Base-by-base conservation (phyloP, 148 eudicot species). In the Vaccinium darrowii region DNA sequence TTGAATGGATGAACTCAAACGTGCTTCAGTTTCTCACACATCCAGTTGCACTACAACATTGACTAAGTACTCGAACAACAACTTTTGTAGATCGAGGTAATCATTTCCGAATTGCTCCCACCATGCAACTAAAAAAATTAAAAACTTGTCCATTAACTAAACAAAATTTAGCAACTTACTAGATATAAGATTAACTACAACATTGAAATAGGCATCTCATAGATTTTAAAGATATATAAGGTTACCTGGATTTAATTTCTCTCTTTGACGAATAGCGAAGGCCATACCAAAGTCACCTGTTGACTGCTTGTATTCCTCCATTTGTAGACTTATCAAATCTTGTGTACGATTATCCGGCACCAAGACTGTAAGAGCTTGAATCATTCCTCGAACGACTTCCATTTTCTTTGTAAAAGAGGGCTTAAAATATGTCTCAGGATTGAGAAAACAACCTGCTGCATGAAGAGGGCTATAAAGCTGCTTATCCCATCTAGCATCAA, bases 401-500 rank as follows among this genome's bases (percentile, higher is more conserved):
- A 19, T 2, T 77, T 77, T 18, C 39, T 52, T 78, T 1, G 19
- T 43, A 0, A 52, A 78, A 51, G 43, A 8, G 2, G 50, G 62
- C 5, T 10, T 10, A 51, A 78, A 78, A 53, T 47, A 78, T 15
- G 9, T 78, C 1, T 63, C 39, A 0, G 39, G 63, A 53, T 53
- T 53, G 27, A 78, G 81, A 78, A 78, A 78, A 16, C 81, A 78
- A 23, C 81, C 39, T 8, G 21, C 63, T 12, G 81, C 62, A 78
- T 78, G 81, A 53, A 79, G 23, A 56, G 53, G n/a, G 19, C 49
- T 79, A 19, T 79, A n/a, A 4, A 79, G 65, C 33, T 80, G 25
- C 4, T 57, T 80, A 1, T 80, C 49, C 82, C 67, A 79, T 79
- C 67, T 79, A 53, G 82, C 81, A 79, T 79, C 49, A 52, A 79